phyloP scores from a whole-genome alignment of 306 rosid species.

The barrel medic (Medicago truncatula) region DNA sequence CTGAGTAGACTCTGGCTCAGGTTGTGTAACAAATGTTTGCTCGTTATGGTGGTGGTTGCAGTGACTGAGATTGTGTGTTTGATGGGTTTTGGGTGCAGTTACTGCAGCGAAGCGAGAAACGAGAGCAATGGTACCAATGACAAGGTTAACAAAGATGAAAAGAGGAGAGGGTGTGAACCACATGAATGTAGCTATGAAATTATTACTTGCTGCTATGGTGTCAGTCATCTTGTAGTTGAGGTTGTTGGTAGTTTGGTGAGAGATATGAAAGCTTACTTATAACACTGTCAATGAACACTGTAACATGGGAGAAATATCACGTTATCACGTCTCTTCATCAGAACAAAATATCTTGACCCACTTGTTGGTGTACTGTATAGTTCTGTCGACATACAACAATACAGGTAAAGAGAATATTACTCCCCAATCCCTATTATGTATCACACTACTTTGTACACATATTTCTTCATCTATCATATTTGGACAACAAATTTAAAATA shows the following conservation, averaged over 20 bases:
- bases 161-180: conserved; percentile 71
- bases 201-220: neutral
- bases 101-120: conserved; percentile 43
- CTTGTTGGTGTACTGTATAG: no score
- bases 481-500: no score
- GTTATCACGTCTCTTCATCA: no score
- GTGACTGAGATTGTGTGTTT: conserved; percentile 49
- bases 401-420: no score
- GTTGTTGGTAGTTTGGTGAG: neutral
- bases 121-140: conserved; percentile 60
- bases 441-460: no score
- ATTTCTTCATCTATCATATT: no score
- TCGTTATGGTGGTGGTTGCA: neutral
- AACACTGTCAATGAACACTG: no score
- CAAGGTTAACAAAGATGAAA: conserved; percentile 76
- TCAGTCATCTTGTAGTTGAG: conserved; percentile 31
- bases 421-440: no score
- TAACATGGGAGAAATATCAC: no score
- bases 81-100: conserved; percentile 29
- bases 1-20: neutral
- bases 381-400: no score
- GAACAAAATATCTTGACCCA: no score
- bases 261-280: neutral
- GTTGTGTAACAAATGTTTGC: conserved; percentile 1
- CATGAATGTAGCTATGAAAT: conserved; percentile 6